Evolutionary conservation across 116 monocot species (phyloP).

Genomic region (Posidonia oceanica): DNA sequence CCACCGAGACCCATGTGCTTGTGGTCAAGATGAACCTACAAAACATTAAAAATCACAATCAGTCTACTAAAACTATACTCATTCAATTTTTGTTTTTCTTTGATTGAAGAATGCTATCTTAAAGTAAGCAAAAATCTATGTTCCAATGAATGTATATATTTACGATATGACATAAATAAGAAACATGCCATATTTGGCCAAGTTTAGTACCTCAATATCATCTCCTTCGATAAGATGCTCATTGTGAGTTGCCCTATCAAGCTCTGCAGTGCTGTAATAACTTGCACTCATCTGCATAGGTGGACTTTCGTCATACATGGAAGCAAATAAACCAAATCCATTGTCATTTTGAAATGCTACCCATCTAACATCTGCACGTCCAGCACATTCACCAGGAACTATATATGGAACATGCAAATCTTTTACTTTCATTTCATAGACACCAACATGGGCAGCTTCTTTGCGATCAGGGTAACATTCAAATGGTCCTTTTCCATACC

Average conservation of each 20-base stretch:
- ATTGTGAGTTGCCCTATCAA: conserved; percentile 71
- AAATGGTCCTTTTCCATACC: conserved; percentile 98
- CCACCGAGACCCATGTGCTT: conserved; percentile 96
- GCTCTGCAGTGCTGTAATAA: conserved; percentile 60
- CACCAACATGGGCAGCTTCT: conserved; percentile 71
- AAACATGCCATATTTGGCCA: not conserved
- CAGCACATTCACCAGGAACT: conserved; percentile 68
- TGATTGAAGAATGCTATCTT: too few species aligned
- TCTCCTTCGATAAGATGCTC: conserved; percentile 65
- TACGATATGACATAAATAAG: too few species aligned
- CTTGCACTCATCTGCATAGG: conserved; percentile 98
- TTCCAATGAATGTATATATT: too few species aligned
- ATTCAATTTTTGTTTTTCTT: too few species aligned
- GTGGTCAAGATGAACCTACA: conserved; percentile 95
- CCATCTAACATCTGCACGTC: conserved; percentile 91
- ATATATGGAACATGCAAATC: conserved; percentile 88
- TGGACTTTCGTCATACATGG: conserved; percentile 49
- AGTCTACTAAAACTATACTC: too few species aligned
- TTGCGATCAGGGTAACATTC: conserved; percentile 98
- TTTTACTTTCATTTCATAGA: conserved; percentile 52
- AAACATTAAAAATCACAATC: not conserved
- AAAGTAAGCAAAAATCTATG: too few species aligned
- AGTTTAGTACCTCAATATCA: conserved; percentile 60
- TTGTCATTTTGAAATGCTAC: conserved; percentile 38
- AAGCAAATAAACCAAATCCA: conserved; percentile 75